Base-by-base conservation (phyloP, 176 grass and related monocot genomes). In the Poa annua region DNA sequence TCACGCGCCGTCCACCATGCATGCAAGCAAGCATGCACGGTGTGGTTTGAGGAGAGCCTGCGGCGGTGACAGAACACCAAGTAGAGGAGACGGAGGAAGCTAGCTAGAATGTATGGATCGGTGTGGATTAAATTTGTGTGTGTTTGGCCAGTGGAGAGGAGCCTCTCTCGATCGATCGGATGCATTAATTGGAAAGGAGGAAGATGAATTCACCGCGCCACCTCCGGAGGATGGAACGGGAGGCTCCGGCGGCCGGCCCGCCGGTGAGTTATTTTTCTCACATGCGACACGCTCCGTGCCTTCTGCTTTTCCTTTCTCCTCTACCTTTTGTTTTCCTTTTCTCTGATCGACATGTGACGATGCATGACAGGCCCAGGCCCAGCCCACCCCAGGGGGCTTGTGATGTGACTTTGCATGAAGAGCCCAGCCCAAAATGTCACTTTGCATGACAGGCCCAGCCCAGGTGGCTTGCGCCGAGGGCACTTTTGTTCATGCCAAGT, bases 251-350 rank as follows among this genome's bases (percentile, higher is more conserved):
- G n/a, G n/a, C n/a, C n/a, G n/a, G 44, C 70, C 47, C 25, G 87
- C 92, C 92, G 90, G 88, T 89, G 79, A 88, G 87, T 94, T 94
- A 94, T 85, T 66, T 88, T 88, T 38, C 90, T 95, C 93, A 95
- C 93, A 92, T 95, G 93, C 87, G 75, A 61, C 79, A 53, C 84
- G 90, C 85, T 86, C 84, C 86, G 39, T 52, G 51, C 92, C 85
- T 68, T 55, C 86, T 60, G 90, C 88, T 95, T 91, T 83, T 22
- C 4, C 41, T 14, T 73, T 50, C 42, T 72, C 68, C 21, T 74
- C 71, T 74, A 20, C 71, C 32, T 74, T 74, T 50, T 74, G 8
- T 74, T 22, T 14, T 74, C 71, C 34, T 74, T 74, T 74, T 51
- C 22, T 74, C 19, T 25, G 45, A 15, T 52, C 71, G 45, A 74